Evolutionary conservation across 495 filamentous ascomycete species (phyloP), one percentile per base, ranked within the genome.

Genomic region (Aspergillus cavernicola): DNA sequence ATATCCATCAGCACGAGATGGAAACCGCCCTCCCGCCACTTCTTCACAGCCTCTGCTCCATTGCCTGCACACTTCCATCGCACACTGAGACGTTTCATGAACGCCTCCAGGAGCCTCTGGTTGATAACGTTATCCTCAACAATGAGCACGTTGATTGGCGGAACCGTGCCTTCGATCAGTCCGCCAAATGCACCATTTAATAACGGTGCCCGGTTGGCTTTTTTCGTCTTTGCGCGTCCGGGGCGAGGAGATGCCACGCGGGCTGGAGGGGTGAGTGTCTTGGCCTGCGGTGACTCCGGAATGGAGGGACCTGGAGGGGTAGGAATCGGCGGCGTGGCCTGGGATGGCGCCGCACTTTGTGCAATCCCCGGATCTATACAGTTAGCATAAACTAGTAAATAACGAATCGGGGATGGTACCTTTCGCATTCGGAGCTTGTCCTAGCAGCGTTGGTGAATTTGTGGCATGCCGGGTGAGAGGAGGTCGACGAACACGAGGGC

Each of bases 81-180:
- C 23, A 98, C 93, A 61, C 95, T 96, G 29, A 98, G 80, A 39
- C 92, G 81, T 66, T 96, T 96, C 80, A 97, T 93, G 66, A 98
- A 96, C 0, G 90, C 91, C 62, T 97, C 93, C 2, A 98, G 72
- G 5, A 98, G 81, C 43, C 88, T 84, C 43, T 97, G 77, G 60
- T 98, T 98, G 77, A 98, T 97, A 53, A 92, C 86, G 66, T 98
- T 98, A 73, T 98, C 93, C 72, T 98, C 93, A 29, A 98, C 93
- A 51, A 98, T 97, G 15, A 98, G 77, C 8, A 97, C 92, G 59
- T 95, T 97, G 69, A 98, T 98, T 18, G 93, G 93, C 9, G 93
- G 93, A 2, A 98, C 91, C 6, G 88, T 86, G 46, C 85, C 84
- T 60, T 88, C 88, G 11, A 93, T 81, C 41, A 90, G 76, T n/a